These are phyloP conservation scores for Suhomyces atakaporum DNA, from an alignment of 1,139 yeast species.

Conservation along the genomic window DNA sequence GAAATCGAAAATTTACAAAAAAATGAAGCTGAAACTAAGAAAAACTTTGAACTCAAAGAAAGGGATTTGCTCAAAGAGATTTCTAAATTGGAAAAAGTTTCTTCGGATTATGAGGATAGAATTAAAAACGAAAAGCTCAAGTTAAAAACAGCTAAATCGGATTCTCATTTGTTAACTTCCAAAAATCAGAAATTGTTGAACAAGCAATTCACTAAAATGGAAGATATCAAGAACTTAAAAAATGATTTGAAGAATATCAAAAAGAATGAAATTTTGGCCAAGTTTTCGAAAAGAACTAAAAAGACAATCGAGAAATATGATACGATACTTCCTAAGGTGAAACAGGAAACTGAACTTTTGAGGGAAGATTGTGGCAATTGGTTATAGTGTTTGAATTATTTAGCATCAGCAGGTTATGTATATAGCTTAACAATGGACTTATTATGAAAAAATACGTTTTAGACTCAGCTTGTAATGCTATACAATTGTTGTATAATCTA, in stretches of 20 bases:
- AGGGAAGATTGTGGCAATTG: slow-evolving; percentile 11
- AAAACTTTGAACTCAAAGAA: slow-evolving; percentile 25
- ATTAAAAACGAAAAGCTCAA: slow-evolving; percentile 25
- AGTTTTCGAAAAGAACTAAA: slow-evolving; percentile 32
- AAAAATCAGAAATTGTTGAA: slow-evolving; percentile 31
- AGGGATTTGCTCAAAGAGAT: slow-evolving; percentile 24
- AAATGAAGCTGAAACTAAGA: slow-evolving; percentile 21
- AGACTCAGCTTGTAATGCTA: too few relatives aligned
- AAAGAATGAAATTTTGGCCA: slow-evolving; percentile 28
- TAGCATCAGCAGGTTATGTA: not conserved
- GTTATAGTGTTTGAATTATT: too few relatives aligned
- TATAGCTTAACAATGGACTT: not conserved
- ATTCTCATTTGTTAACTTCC: slow-evolving; percentile 21
- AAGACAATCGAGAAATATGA: slow-evolving; percentile 42
- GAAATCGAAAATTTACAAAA: slow-evolving; percentile 22
- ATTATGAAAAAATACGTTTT: too few relatives aligned
- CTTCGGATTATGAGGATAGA: slow-evolving; percentile 29
- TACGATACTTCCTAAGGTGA: slow-evolving; percentile 37
- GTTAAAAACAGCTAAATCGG: slow-evolving; percentile 28
- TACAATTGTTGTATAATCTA: not conserved
- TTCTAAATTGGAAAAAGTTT: slow-evolving; percentile 25
- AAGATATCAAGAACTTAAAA: slow-evolving; percentile 29
- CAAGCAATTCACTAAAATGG: slow-evolving; percentile 27
- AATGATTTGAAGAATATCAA: slow-evolving; percentile 34
- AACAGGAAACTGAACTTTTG: slow-evolving; percentile 19